Base-by-base conservation (phyloP, 495 filamentous ascomycete species). In the Cryomyces minteri region DNA sequence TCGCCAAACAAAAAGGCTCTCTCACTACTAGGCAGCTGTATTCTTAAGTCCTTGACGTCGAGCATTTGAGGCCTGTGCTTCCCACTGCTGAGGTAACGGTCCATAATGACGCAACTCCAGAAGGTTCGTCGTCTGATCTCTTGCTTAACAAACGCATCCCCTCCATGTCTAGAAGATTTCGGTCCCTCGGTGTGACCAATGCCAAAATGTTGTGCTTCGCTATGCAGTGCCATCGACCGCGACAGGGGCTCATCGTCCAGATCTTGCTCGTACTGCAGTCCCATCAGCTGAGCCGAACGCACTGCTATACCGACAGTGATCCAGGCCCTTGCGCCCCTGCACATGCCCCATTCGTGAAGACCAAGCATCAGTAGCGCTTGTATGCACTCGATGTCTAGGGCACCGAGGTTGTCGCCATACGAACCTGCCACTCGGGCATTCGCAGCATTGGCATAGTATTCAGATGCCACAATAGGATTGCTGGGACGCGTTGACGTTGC, bases 41-140 rank as follows among this genome's bases (percentile, higher is more conserved):
- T 74, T 45, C 67, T 71, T 31, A 87, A 63, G 43, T 85, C 79
- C 40, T 77, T 72, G 12, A 74, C 67, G 14, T 68, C 67, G 45
- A 86, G 72, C 64, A 82, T 82, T 11, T 75, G 72, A 1, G 78
- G 76, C 6, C 83, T 71, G 48, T 79, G 77, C 52, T 82, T 80
- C 28, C 84, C 84, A 53, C 78, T 83, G 43, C 79, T 76, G 32
- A 90, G 61, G 55, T 82, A 80, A 10, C 84, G 73, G 56, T 94
- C 85, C 48, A 92, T 70, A 43, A 88, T 76, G 51, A 88, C 82
- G 49, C 82, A 84, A 45, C 83, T 83, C 71, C 83, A 94, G 58
- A 88, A 85, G 4, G 84, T 88, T 29, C 85, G 77, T 32, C 85
- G 73, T 53, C 76, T 71, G 11, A 85, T 74, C 60, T 93, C 85